Evolutionary conservation across 176 grass and related monocot genomes (phyloP), one percentile per base, ranked within the genome.

Genomic region (Carex littledalei): DNA sequence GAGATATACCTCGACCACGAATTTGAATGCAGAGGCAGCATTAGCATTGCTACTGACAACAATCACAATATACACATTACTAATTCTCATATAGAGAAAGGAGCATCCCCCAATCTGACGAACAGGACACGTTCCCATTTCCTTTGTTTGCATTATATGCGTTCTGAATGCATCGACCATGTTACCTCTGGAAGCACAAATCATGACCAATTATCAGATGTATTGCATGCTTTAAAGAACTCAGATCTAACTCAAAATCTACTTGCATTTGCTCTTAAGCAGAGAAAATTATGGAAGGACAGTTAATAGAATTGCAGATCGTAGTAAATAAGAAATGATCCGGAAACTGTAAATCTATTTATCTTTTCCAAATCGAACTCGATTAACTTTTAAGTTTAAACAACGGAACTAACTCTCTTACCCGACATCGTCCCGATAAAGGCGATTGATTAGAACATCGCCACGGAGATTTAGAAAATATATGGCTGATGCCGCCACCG

Each of bases 81-180:
- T 97, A 56, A 97, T 97, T 90, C 94, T 88, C 94, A 97, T 97
- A 79, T 97, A 94, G 47, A 97, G 91, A 87, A 97, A 97, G 35
- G 94, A 94, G 64, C 94, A 97, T 59, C 94, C 90, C 85, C 94
- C 94, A 86, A 97, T 97, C 85, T 94, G 94, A 17, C 94, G 89
- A 81, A 97, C 91, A 76, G 94, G 94, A 47, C 94, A 97, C 17
- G 94, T 97, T 24, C 94, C 94, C 68, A 97, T 87, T 86, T 97
- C 94, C 84, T 97, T 97, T 82, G 94, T 97, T 85, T 97, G 94
- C 94, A 97, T 97, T 73, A 97, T 97, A 86, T 97, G 94, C 84
- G 90, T 97, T 84, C 94, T 90, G 86, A 97, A 97, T 41, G 94
- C 94, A 89, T 97, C 94, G 78, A 97, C 94, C 94, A 94, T 97